Base-by-base conservation (phyloP, 1,284 basidiomycete species). In the Cerioporus squamosus region DNA sequence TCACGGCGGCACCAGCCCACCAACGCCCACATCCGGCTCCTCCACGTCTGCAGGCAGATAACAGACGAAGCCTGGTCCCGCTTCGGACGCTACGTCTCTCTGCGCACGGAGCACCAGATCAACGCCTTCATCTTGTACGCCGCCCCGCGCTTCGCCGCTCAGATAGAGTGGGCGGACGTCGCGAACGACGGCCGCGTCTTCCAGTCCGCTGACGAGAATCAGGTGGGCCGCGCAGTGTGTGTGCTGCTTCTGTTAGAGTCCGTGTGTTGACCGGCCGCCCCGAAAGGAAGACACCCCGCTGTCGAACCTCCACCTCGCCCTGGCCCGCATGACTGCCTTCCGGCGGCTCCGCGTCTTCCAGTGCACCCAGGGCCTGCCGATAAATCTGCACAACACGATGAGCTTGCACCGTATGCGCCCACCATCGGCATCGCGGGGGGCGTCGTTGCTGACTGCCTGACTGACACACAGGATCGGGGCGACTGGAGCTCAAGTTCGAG, bases 171-270 rank as follows among this genome's bases (percentile, higher is more conserved):
- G 64, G 72, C 72, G 22, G 79, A 80, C 63, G 75, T 77, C 46
- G 76, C 75, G 44, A 79, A 77, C 57, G 78, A 80, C 58, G 72
- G 74, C 44, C 74, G 75, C 53, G 60, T 76, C 47, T 62, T 76
- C 50, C 54, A 57, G 64, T 53, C 53, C 52, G 18, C 36, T 49
- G 46, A 22, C 36, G 42, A 44, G 26, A 53, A 61, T 52, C 51
- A 50, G 60, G 61, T 60, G 53, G 59, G 60, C 24, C 53, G n/a
- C n/a, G n/a, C 55, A 57, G 47, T 55, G 60, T 66, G 59, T 50
- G 44, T 46, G 47, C 60, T 60, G n/a, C n/a, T n/a, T n/a, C n/a
- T 54, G 61, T 61, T 51, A 62, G 61, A 64, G 43, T 22, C 24
- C 54, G 42, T 55, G 47, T 23, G 40, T 57, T 63, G 59, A 67